Evolutionary conservation across 2,329 filamentous ascomycete species (phyloP).

Genomic region (Metarhizium guizhouense): DNA sequence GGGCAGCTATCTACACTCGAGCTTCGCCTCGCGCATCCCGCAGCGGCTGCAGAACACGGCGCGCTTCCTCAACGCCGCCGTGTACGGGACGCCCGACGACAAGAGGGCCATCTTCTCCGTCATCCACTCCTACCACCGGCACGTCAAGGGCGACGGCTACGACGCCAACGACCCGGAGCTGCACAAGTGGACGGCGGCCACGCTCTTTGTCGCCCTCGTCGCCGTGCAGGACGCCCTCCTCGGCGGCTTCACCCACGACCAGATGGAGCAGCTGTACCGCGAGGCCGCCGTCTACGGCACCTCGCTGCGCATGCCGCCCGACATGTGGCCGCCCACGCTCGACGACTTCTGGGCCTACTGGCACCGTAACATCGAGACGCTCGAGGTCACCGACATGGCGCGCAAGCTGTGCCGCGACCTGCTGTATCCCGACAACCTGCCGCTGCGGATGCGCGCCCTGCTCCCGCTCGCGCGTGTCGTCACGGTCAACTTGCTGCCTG

Average conservation of each 20-base stretch:
- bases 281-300: constrained; percentile 20
- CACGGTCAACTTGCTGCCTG: constrained; percentile 9
- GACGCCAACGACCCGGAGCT: constrained; percentile 26
- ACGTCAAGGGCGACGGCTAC: constrained; percentile 23
- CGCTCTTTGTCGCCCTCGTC: constrained; percentile 26
- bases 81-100: constrained; percentile 23
- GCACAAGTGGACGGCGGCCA: constrained; percentile 31
- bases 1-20: constrained; percentile 27
- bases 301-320: constrained; percentile 20
- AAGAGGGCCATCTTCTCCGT: constrained; percentile 25
- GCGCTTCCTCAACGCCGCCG: constrained; percentile 30
- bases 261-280: constrained; percentile 17
- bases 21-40: constrained; percentile 25
- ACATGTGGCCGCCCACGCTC: constrained; percentile 25
- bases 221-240: constrained; percentile 27
- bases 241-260: constrained; percentile 18
- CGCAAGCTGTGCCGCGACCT: constrained; percentile 14
- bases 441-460: constrained; percentile 12
- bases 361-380: constrained; percentile 23
- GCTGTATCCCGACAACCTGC: constrained; percentile 15
- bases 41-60: constrained; percentile 28
- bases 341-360: constrained; percentile 28
- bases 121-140: constrained; percentile 24
- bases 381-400: constrained; percentile 23
- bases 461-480: constrained; percentile 12